Conservation (phyloP, 495 filamentous ascomycete genomes). For the Penicillium herquei region DNA sequence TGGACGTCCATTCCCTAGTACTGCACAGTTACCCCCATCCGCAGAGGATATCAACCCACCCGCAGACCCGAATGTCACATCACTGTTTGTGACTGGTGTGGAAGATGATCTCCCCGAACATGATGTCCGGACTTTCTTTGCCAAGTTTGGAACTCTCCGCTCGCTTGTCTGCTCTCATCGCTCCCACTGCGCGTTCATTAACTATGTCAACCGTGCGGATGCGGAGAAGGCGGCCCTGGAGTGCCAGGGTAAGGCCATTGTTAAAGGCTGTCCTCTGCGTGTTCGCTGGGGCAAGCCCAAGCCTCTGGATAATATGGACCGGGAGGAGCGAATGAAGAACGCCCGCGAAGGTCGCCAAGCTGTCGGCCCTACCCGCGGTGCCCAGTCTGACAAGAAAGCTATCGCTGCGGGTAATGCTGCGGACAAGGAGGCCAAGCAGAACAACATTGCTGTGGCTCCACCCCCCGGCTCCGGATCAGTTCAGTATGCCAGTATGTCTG, state of each 20-base stretch:
- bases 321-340: slow-evolving; percentile 72
- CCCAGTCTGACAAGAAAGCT: slow-evolving; percentile 31
- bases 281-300: slow-evolving; percentile 92
- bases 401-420: slow-evolving; percentile 31
- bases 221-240: slow-evolving; percentile 82
- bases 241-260: slow-evolving; percentile 84
- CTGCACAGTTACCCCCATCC: slow-evolving; percentile 71
- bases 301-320: slow-evolving; percentile 84
- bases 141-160: slow-evolving; percentile 79
- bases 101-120: slow-evolving; percentile 96
- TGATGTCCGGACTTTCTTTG: slow-evolving; percentile 85
- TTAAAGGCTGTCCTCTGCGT: slow-evolving; percentile 78
- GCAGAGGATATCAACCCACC: slow-evolving; percentile 84
- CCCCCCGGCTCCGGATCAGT: slow-evolving; percentile 82
- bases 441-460: slow-evolving; percentile 59
- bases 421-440: slow-evolving; percentile 44
- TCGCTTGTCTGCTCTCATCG: slow-evolving; percentile 93
- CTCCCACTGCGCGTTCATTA: slow-evolving; percentile 94
- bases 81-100: slow-evolving; percentile 89
- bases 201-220: slow-evolving; percentile 76
- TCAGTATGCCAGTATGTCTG: slow-evolving; percentile 80
- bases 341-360: slow-evolving; percentile 69
- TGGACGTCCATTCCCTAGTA: slow-evolving; percentile 63
- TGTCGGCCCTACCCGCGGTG: slow-evolving; percentile 28
- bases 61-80: slow-evolving; percentile 77